Evolutionary conservation across 2,329 filamentous ascomycete genomes (phyloP).

Genomic region (Amauroascus niger): DNA sequence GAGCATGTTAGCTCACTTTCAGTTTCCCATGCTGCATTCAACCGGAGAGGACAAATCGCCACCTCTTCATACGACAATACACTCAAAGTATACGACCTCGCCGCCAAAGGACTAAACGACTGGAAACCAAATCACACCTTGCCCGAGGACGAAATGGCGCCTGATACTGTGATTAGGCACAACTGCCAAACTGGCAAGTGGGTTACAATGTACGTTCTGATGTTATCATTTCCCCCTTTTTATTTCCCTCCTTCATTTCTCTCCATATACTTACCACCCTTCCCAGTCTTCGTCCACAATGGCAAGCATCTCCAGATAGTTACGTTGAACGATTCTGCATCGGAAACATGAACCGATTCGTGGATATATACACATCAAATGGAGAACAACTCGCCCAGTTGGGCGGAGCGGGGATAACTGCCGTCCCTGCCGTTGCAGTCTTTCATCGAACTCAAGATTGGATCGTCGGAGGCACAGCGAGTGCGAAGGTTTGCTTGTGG

Average conservation of each 20-base stretch:
- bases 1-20: conserved; percentile 75
- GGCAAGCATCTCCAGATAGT: conserved; percentile 71
- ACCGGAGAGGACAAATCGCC: conserved; percentile 70
- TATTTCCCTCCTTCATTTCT: background rate
- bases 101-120: conserved; percentile 43
- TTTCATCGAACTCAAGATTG: conserved; percentile 83
- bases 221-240: background rate
- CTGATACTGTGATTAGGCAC: conserved; percentile 60
- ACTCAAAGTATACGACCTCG: conserved; percentile 81
- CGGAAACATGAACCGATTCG: conserved; percentile 95
- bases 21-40: conserved; percentile 89
- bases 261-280: background rate
- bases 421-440: conserved; percentile 83
- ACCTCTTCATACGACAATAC: conserved; percentile 94
- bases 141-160: conserved; percentile 54
- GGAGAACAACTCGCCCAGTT: conserved; percentile 85
- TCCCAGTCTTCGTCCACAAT: conserved; percentile 64
- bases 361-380: conserved; percentile 74
- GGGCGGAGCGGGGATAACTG: conserved; percentile 81
- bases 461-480: conserved; percentile 85
- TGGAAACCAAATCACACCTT: conserved; percentile 55
- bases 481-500: conserved; percentile 88
- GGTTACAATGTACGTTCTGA: conserved; percentile 63
- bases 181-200: conserved; percentile 95
- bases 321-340: conserved; percentile 81